Evolutionary conservation across 257 asterid species (phyloP).

Genomic region (Ilex aquifolium): DNA sequence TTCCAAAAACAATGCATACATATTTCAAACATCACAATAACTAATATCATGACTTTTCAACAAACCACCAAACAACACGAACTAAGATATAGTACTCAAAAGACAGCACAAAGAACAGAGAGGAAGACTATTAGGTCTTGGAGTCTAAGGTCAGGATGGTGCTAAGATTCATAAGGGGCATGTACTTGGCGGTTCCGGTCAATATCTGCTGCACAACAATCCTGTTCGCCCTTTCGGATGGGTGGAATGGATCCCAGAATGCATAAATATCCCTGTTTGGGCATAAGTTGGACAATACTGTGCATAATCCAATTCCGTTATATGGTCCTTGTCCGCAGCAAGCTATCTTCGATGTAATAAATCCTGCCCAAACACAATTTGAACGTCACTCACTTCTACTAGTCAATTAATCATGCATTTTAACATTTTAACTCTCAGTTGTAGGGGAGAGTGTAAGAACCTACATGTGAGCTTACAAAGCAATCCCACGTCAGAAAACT

Average conservation of each 20-base stretch:
- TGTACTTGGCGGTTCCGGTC: constrained; percentile 39
- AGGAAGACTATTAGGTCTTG: constrained; percentile 22
- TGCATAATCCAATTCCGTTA: constrained; percentile 75
- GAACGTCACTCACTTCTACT: too few species aligned
- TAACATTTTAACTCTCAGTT: too few species aligned
- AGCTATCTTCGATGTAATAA: constrained; percentile 64
- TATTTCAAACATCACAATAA: too few species aligned
- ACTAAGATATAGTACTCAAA: not conserved
- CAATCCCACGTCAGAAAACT: too few species aligned
- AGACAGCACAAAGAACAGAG: not conserved
- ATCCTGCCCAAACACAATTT: constrained; percentile 36
- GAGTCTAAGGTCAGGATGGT: constrained; percentile 44
- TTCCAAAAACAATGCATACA: too few species aligned
- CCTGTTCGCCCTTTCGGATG: constrained; percentile 64
- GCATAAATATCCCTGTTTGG: constrained; percentile 68
- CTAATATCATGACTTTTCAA: too few species aligned
- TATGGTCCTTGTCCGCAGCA: constrained; percentile 87
- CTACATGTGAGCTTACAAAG: too few species aligned
- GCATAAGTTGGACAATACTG: constrained; percentile 57
- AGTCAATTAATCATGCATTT: too few species aligned
- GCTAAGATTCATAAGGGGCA: constrained; percentile 74
- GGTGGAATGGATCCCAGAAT: constrained; percentile 82
- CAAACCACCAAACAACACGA: too few species aligned
- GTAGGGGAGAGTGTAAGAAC: too few species aligned
- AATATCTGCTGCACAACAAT: constrained; percentile 56